phyloP scores from a whole-genome alignment of 1,139 yeast genomes.

The Yamadazyma dendronema region DNA sequence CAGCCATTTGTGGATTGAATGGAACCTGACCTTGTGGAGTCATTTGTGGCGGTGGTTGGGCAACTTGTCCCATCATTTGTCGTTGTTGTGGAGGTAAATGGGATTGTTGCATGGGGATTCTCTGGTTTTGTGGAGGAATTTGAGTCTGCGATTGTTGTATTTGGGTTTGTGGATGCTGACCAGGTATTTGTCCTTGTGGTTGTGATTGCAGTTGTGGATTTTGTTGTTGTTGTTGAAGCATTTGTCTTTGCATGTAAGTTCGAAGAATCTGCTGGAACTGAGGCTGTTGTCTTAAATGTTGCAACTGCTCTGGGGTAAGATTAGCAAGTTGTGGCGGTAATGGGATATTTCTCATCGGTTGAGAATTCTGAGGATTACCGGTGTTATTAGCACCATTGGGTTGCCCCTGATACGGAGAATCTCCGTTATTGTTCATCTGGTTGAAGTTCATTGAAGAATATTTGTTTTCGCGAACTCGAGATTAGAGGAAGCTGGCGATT shows the following conservation, averaged over 20 bases:
- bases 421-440: conserved; percentile 14
- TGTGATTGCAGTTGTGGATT: too few relatives aligned
- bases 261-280: conserved; percentile 43
- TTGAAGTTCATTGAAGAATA: conserved; percentile 17
- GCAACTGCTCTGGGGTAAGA: conserved; percentile 45
- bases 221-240: conserved; percentile 14
- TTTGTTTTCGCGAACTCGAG: neutral
- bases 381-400: conserved; percentile 14
- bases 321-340: conserved; percentile 42
- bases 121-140: neutral
- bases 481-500: too few relatives aligned
- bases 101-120: too few relatives aligned
- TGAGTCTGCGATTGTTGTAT: neutral
- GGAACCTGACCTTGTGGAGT: too few relatives aligned
- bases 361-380: too few relatives aligned
- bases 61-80: too few relatives aligned
- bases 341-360: conserved; percentile 23
- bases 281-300: conserved; percentile 48
- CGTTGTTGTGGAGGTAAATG: too few relatives aligned
- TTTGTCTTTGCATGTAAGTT: conserved; percentile 39
- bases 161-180: conserved; percentile 1
- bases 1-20: too few relatives aligned
- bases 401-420: conserved; percentile 3
- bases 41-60: too few relatives aligned
- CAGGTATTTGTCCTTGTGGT: conserved; percentile 3